phyloP scores from a whole-genome alignment of 441 rosid genomes.

The Lagerstroemia fauriei region DNA sequence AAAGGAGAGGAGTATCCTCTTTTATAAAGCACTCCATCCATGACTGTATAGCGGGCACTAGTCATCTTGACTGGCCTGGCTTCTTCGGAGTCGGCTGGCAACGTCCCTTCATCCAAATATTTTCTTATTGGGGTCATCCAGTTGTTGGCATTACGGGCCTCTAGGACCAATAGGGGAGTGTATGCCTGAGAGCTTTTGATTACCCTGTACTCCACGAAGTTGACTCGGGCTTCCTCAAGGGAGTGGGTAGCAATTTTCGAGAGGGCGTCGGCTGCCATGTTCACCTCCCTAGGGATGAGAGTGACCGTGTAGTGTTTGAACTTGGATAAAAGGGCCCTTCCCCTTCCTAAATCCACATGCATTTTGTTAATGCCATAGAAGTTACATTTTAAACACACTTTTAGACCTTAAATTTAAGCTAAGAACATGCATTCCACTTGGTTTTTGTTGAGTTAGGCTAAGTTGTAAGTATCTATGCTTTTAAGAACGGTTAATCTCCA shows the following conservation, averaged over 20 bases:
- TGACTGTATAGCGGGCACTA: neutral
- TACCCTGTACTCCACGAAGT: too few species aligned
- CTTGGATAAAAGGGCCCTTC: neutral
- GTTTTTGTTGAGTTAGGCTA: too few species aligned
- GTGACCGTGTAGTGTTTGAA: neutral
- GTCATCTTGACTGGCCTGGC: neutral
- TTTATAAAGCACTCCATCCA: neutral
- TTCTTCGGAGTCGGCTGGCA: neutral
- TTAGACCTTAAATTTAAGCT: too few species aligned
- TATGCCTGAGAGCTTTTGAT: too few species aligned
- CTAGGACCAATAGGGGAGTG: too few species aligned
- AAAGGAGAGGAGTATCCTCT: neutral
- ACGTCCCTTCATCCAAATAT: neutral
- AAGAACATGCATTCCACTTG: too few species aligned
- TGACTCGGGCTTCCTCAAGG: neutral
- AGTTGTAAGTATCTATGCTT: too few species aligned
- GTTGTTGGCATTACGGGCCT: too few species aligned
- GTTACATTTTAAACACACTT: too few species aligned
- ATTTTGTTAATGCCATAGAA: too few species aligned
- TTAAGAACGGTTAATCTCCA: too few species aligned
- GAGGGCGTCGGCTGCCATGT: too few species aligned
- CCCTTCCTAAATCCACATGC: neutral
- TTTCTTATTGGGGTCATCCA: neutral
- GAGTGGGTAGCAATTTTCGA: neutral
- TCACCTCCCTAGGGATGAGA: neutral